These are phyloP conservation scores for Verticillium klebahnii DNA, from an alignment of 2,329 filamentous ascomycete species.

Conservation along the genomic window DNA sequence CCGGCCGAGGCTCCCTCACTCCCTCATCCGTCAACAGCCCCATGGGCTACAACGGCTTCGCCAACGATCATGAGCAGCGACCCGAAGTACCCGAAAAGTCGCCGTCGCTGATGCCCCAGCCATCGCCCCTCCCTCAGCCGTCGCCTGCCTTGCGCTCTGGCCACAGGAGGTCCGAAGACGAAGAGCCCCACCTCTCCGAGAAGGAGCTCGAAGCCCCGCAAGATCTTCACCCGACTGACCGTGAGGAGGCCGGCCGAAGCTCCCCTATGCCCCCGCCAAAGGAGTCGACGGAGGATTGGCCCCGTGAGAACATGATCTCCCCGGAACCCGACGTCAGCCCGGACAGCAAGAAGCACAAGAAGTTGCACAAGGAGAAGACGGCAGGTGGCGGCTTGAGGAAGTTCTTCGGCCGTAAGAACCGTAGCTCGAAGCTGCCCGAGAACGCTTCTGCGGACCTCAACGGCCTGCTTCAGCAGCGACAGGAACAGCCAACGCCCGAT, in stretches of 20 bases:
- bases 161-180: conserved; percentile 7
- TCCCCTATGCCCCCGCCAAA: conserved; percentile 33
- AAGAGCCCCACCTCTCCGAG: conserved; percentile 23
- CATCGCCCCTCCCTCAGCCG: conserved; percentile 18
- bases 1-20: conserved; percentile 60
- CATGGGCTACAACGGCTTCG: conserved; percentile 24
- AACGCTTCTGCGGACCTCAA: conserved; percentile 47
- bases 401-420: conserved; percentile 60
- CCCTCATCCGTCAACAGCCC: conserved; percentile 32
- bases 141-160: conserved; percentile 6
- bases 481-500: conserved; percentile 17
- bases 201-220: conserved; percentile 30
- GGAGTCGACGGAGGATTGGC: conserved; percentile 24
- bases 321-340: conserved; percentile 37
- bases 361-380: conserved; percentile 50
- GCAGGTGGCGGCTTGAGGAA: conserved; percentile 52
- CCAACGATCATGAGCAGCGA: conserved; percentile 24
- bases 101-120: conserved; percentile 20
- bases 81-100: conserved; percentile 39
- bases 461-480: conserved; percentile 41
- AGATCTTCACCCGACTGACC: conserved; percentile 30
- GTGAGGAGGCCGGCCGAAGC: conserved; percentile 23
- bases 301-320: conserved; percentile 31
- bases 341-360: conserved; percentile 44
- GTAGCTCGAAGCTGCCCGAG: conserved; percentile 51